Percentiles rank a stretch among this genome's conserved stretches.
Evolutionary conservation across 2,329 filamentous ascomycete species (phyloP).

Genomic region (Penicillium decumbens): DNA sequence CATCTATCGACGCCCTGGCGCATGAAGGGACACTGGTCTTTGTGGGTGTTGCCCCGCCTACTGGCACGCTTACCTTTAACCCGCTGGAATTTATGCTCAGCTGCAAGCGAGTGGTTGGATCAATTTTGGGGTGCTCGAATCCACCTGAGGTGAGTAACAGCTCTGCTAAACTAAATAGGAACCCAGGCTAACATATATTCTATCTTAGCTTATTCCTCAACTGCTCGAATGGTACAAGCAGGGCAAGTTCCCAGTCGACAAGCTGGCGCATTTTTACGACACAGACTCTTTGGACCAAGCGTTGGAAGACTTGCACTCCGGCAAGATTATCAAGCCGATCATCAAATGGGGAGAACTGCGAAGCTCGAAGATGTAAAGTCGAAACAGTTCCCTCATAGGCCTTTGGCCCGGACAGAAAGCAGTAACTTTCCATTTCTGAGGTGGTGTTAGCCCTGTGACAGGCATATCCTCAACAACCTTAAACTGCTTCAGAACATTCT

Average conservation of each 20-base stretch:
- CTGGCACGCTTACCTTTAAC: conserved; percentile 25
- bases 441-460: no score
- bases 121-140: conserved; percentile 32
- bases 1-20: conserved; percentile 28
- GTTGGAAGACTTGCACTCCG: conserved; percentile 15
- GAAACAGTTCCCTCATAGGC: neutral
- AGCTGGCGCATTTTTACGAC: conserved; percentile 29
- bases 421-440: no score
- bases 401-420: no score
- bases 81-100: conserved; percentile 22
- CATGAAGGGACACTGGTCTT: conserved; percentile 31
- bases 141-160: conserved; percentile 19
- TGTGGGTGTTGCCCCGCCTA: conserved; percentile 32
- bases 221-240: conserved; percentile 30
- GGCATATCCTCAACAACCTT: no score
- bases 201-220: conserved; percentile 30
- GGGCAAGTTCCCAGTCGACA: conserved; percentile 36
- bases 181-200: neutral
- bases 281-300: conserved; percentile 10
- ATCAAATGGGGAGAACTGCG: conserved; percentile 15
- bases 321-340: conserved; percentile 20
- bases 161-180: neutral
- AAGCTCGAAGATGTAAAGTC: neutral
- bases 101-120: conserved; percentile 31
- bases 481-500: no score